Percentiles rank a stretch among this genome's conserved stretches.
phyloP scores from a whole-genome alignment of 805 yeast genomes.

The Wickerhamiella alocasiicola region DNA sequence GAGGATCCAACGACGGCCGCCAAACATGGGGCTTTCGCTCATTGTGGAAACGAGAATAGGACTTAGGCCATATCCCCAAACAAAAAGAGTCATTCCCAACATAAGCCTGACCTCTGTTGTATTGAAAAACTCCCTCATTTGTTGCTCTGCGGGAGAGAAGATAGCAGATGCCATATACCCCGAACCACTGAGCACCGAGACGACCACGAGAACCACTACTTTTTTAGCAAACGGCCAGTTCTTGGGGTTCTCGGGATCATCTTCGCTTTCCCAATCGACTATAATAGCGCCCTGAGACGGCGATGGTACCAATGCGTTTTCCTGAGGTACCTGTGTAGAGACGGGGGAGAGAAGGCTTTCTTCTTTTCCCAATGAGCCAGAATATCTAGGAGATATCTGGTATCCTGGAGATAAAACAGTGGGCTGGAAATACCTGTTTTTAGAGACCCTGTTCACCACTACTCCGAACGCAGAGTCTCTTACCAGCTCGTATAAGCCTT shows the following conservation, averaged over 20 bases:
- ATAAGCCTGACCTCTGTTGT: constrained; percentile 34
- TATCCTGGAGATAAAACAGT: not conserved
- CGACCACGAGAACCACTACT: constrained; percentile 29
- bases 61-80: constrained; percentile 49
- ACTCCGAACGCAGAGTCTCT: not conserved
- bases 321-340: too few species aligned
- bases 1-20: constrained; percentile 40
- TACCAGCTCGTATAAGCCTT: not conserved
- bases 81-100: constrained; percentile 42
- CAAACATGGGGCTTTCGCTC: constrained; percentile 35
- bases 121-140: constrained; percentile 35
- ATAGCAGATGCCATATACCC: constrained; percentile 51
- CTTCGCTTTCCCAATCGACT: constrained; percentile 26
- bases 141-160: constrained; percentile 41
- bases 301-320: too few species aligned
- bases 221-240: constrained; percentile 43
- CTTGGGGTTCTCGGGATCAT: constrained; percentile 33
- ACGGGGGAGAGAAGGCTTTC: not conserved
- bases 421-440: not conserved
- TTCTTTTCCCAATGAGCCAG: not conserved
- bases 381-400: not conserved
- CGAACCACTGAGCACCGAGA: constrained; percentile 36
- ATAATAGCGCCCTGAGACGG: constrained; percentile 11
- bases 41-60: constrained; percentile 45
- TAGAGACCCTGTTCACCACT: not conserved